Base-by-base conservation (phyloP, 1,139 yeast species). In the Taphrina confusa region DNA sequence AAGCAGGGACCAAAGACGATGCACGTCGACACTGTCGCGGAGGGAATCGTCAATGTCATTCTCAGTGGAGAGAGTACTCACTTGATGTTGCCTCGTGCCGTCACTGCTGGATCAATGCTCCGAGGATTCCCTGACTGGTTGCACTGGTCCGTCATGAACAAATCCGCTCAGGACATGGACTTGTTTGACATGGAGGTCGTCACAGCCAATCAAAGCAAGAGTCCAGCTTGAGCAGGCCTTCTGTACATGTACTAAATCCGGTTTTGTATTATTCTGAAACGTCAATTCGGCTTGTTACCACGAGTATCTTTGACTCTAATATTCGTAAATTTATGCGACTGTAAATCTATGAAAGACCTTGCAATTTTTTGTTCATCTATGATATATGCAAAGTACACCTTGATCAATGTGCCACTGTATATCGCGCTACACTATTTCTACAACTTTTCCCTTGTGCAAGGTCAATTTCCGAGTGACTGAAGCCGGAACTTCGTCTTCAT, bases 401-500 rank as follows among this genome's bases (percentile, higher is more conserved):
- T 37, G 42, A 37, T 16, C 4, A 37, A 8, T 16, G 8, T 37
- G 8, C 4, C 23, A 37, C 8, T 6, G 12, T 5, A 37, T 28
- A 11, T 28, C 11, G 8, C 33, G 11, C 20, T 37, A 6, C 42
- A 37, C 25, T n/a, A n/a, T n/a, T 4, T 37, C 59, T 3, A 55
- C 37, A 2, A 55, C 59, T 12, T 14, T 25, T 16, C 58, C 62
- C 50, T 18, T 71, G 73, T 52, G 54, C 14, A 52, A 36, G 4
- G 4, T 28, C 18, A 46, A 34, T 16, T 12, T 33, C 22, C 47
- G 47, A 16, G 31, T 46, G 20, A 59, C 79, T 65, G 86, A 81
- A 11, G 71, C 68, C 0, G 88, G 87, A 4, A 85, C 77, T 67
- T 85, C 91, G 37, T 78, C 77, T 9, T 74, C 75, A 30, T 88